These are phyloP conservation scores for Vickermania spadyakhi DNA, from an alignment of 208 protist species.

Conservation along the genomic window DNA sequence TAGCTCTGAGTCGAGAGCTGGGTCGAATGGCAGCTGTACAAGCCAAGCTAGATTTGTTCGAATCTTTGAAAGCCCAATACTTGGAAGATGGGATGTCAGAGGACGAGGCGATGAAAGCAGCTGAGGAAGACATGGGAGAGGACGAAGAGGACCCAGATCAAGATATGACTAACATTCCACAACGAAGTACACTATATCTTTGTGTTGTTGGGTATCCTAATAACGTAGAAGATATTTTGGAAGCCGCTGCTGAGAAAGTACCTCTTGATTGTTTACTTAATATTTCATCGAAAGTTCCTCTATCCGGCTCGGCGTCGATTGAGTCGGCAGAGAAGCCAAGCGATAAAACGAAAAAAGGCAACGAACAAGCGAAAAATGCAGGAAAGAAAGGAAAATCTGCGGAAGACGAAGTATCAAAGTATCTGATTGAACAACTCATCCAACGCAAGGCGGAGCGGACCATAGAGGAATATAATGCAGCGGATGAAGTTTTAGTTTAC, in stretches of 20 bases:
- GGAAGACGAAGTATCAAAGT: background rate
- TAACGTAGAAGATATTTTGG: conserved; percentile 19
- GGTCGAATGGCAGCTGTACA: conserved; percentile 14
- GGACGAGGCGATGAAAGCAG: conserved; percentile 33
- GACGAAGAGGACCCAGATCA: conserved; percentile 18
- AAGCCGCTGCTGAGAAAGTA: conserved; percentile 11
- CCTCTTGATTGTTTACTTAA: conserved; percentile 23
- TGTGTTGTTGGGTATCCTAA: conserved; percentile 17
- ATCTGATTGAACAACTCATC: background rate
- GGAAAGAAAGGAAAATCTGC: background rate
- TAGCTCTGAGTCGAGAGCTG: conserved; percentile 35
- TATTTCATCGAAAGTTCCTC: conserved; percentile 12
- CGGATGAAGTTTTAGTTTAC: conserved; percentile 19
- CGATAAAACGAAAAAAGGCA: conserved; percentile 2
- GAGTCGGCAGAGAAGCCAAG: conserved; percentile 2
- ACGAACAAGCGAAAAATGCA: background rate
- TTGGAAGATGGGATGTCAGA: conserved; percentile 60
- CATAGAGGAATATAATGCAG: background rate
- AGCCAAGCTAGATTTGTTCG: conserved; percentile 18
- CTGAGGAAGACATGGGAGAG: conserved; percentile 25
- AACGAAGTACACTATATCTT: background rate
- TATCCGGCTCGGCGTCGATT: conserved; percentile 13
- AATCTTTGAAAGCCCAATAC: conserved; percentile 33
- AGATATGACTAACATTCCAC: conserved; percentile 11
- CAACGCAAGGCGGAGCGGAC: background rate